Evolutionary conservation across 2,329 filamentous ascomycete genomes (phyloP), one percentile per base, ranked within the genome.

Genomic region (Didymella pinodella): DNA sequence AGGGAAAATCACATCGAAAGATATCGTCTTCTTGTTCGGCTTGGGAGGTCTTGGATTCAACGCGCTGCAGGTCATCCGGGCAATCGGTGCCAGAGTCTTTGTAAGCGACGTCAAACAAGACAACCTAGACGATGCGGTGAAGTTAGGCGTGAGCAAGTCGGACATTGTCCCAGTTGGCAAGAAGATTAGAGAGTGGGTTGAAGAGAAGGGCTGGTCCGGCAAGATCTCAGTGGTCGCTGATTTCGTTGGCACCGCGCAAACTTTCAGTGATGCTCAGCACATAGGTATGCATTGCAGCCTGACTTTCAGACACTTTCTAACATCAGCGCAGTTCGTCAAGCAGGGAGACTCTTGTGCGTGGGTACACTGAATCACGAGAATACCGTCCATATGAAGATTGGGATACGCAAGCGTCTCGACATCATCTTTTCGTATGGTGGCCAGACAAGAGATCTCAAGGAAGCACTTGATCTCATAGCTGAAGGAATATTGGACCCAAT

Each of bases 361-460:
- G 66, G 66, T 5, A 69, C 65, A 3, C 44, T 69, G 48, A 69
- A 67, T 26, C 66, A 69, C 41, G 62, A 69, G n/a, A 69, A 65
- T n/a, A 65, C 62, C 2, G 63, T 69, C 7, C 61, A 69, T 25
- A 67, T 69, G 66, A 69, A 67, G 32, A 26, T 69, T 28, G 62
- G 49, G 3, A 69, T 69, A 43, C 54, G 65, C 8, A 67, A 69
- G 47, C 36, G 66, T 14, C 53, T 69, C 3, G 59, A 61, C 14
- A 65, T 67, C 20, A 61, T 65, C 36, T 69, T 69, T 45, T 67
- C 65, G 16, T 67, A 69, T 44, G 65, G 66, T 1, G 66, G 66
- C 7, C 66, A 69, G 40, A 62, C 43, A 20, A 38, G 28, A 41
- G 65, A 67, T 53, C 34, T 67, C n/a, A 59, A 54, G 29, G 64